These are phyloP conservation scores for Termitomyces eurrhizus DNA, from an alignment of 768 basidiomycete genomes.

Conservation along the genomic window DNA sequence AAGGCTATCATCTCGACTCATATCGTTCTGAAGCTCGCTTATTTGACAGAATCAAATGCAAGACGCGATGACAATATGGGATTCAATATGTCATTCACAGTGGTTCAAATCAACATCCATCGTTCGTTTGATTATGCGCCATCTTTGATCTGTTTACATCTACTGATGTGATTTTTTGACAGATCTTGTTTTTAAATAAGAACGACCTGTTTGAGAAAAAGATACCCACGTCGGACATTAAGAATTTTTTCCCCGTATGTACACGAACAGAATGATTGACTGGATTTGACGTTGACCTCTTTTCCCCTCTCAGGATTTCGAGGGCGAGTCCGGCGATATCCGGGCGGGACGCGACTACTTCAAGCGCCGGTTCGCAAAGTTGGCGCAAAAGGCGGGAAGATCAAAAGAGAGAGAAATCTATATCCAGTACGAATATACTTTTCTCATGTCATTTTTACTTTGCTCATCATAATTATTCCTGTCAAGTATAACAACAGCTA, in stretches of 20 bases:
- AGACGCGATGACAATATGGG: conserved; percentile 98
- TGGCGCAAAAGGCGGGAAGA: conserved; percentile 83
- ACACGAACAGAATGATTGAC: neutral
- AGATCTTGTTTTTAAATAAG: conserved; percentile 96
- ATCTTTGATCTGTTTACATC: neutral
- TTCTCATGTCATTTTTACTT: neutral
- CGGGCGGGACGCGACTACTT: conserved; percentile 86
- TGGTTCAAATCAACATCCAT: conserved; percentile 96
- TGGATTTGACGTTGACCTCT: neutral
- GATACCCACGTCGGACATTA: conserved; percentile 77
- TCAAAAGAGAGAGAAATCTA: conserved; percentile 89
- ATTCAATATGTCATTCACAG: conserved; percentile 95
- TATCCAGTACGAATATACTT: conserved; percentile 56
- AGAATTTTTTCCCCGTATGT: conserved; percentile 81
- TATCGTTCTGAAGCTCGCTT: neutral
- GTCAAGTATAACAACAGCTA: conserved; percentile 79
- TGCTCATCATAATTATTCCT: conserved; percentile 1
- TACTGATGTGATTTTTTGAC: neutral
- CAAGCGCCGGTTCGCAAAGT: conserved; percentile 74
- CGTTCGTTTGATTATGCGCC: conserved; percentile 31
- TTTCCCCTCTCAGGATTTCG: conserved; percentile 59
- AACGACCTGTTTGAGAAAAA: conserved; percentile 90
- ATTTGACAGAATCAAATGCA: conserved; percentile 89
- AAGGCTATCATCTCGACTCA: neutral
- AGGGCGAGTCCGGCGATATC: conserved; percentile 71